These are phyloP conservation scores for Calocera viscosa DNA, from an alignment of 768 basidiomycete genomes.

Conservation along the genomic window DNA sequence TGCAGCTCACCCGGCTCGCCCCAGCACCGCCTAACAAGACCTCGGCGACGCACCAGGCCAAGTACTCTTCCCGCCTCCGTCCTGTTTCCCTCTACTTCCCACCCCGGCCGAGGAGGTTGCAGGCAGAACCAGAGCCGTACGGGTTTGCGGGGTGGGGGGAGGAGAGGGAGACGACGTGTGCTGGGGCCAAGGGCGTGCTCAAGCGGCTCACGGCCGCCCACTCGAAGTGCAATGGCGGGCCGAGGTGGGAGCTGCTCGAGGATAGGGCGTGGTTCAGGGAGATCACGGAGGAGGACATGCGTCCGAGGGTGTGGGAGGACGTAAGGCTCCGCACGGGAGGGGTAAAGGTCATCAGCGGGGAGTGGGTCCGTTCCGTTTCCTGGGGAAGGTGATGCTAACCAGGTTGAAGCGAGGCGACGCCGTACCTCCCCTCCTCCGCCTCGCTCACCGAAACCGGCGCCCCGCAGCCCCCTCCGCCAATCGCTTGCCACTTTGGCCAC, in stretches of 20 bases:
- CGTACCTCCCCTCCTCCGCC: conserved; percentile 39
- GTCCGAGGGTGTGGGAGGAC: conserved; percentile 22
- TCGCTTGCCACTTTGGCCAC: conserved; percentile 58
- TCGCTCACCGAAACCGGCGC: conserved; percentile 40
- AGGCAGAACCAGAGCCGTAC: conserved; percentile 34
- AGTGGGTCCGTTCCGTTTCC: neutral
- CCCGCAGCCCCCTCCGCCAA: conserved; percentile 39
- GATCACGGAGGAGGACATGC: conserved; percentile 3
- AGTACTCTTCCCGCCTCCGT: neutral
- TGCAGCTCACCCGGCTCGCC: neutral
- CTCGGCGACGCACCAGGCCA: neutral
- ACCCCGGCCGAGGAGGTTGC: neutral
- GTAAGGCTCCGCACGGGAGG: conserved; percentile 19
- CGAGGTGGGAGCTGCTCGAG: conserved; percentile 66
- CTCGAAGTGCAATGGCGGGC: conserved; percentile 67
- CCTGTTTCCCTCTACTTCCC: neutral
- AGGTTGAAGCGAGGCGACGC: conserved; percentile 38
- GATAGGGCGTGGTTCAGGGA: conserved; percentile 73
- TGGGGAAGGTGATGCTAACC: conserved; percentile 37
- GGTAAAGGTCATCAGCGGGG: neutral
- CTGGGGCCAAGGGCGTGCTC: conserved; percentile 35
- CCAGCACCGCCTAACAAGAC: neutral
- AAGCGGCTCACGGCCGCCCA: conserved; percentile 56
- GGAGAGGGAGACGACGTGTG: conserved; percentile 45
- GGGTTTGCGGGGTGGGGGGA: conserved; percentile 31